Conservation (phyloP, 371 early-diverging fungal species). For the Caulochytrium protostelioides region DNA sequence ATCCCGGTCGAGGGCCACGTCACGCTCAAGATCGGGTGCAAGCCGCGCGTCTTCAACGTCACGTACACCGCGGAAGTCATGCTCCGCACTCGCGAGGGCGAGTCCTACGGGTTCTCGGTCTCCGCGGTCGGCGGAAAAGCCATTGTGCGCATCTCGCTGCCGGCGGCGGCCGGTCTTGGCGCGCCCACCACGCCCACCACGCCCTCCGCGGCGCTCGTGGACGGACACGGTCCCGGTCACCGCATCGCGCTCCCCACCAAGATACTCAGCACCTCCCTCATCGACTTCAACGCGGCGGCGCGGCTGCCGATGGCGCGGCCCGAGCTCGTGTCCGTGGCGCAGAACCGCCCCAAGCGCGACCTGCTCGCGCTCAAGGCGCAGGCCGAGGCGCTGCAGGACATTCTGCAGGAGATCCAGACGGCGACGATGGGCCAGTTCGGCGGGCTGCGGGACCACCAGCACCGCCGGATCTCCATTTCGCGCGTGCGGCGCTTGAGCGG, state of each 20-base stretch:
- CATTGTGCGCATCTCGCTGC: constrained; percentile 26
- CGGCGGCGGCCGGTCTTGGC: constrained; percentile 5
- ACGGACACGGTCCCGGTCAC: no score
- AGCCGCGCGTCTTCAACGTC: constrained; percentile 20
- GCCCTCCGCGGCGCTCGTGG: no score
- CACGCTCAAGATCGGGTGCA: constrained; percentile 3
- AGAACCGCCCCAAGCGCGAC: neutral
- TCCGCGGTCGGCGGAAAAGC: constrained; percentile 25
- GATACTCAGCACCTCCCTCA: neutral
- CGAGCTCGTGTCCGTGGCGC: no score
- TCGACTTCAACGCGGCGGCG: neutral
- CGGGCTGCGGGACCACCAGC: neutral
- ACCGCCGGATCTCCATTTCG: no score
- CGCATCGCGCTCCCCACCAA: neutral
- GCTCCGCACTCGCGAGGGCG: constrained; percentile 23
- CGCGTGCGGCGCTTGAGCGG: no score
- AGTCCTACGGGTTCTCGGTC: constrained; percentile 18
- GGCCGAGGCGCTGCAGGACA: neutral
- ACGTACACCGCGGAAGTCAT: constrained; percentile 14
- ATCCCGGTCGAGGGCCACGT: no score
- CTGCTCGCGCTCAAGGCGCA: neutral
- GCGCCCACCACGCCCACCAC: constrained; percentile 2
- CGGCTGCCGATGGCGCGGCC: neutral
- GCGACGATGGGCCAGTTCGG: neutral
- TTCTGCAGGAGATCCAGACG: neutral